Base-by-base conservation (phyloP, 805 yeast genomes). In the Hanseniaspora occidentalis region DNA sequence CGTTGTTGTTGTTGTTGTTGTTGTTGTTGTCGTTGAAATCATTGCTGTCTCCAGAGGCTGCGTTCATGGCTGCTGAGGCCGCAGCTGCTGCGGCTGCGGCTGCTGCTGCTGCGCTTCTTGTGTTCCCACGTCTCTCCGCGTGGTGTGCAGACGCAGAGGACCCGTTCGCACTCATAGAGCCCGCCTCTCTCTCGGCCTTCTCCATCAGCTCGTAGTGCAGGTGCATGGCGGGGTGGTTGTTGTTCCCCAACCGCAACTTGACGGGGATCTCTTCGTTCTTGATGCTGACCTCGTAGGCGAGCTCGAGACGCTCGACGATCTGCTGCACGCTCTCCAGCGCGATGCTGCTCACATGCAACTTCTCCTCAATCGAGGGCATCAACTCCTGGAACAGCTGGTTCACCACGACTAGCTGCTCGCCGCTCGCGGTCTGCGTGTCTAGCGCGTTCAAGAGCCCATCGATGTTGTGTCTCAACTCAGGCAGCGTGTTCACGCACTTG, bases 321-420 rank as follows among this genome's bases (percentile, higher is more conserved):
- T 78, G 75, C 23, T 69, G 63, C 36, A 86, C 70, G 10, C 79
- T 70, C 50, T 88, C 96, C 23, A 84, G 71, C 18, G 96, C 96
- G 31, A 84, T 79, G 1, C 89, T 79, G 4, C 96, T 89, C 33
- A 92, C 96, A 58, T 89, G 96, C 94, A 92, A 85, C 61, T 92
- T 92, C 57, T 92, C 96, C 56, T 89, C 97, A 41, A 89, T 62
- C 45, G 95, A 84, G 1, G 97, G 96, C 66, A 89, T 76, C 42
- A 89, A 67, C 43, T 84, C 95, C 46, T 68, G 65, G 16, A 75
- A 64, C 25, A 66, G 48, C 13, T 50, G 49, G 24, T 70, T 66
- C 23, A 74, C 65, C 29, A 57, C 61, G 19, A 54, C 37, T 46
- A 57, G 54, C 24, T 51, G 43, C 41, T 50, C 40, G 41, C 56